Base-by-base conservation (phyloP, 371 early-diverging fungal genomes). In the Circinella umbellata region DNA sequence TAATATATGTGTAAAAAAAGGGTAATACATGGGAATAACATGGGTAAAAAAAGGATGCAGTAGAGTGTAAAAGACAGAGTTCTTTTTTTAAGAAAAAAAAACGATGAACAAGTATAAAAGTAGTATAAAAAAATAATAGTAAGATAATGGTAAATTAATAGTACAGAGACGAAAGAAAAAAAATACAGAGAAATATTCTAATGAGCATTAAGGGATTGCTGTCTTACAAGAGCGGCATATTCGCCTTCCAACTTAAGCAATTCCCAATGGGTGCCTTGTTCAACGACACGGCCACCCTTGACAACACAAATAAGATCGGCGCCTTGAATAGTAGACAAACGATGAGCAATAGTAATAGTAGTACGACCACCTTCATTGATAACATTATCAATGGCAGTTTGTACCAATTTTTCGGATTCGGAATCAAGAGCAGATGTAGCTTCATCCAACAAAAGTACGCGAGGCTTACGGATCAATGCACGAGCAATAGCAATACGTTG, bases 381-480 rank as follows among this genome's bases (percentile, higher is more conserved):
- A 5, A 95, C 93, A 42, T 77, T 82, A 71, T 95, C 93, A 48
- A 99, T 81, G 0, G 96, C 98, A 61, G 86, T 86, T 73, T 98
- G 96, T 5, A 99, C 95, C 27, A 94, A 76, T 68, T 89, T 90
- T 79, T 99, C 99, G 53, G 92, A 90, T 73, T 94, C 90, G 35
- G 93, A 90, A 79, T 98, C 98, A 57, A 98, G 73, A 0, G 98
- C 97, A 4, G 94, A 93, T 1, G 99, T 99, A 0, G 99, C 97
- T 77, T 99, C 99, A 75, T 99, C 99, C 42, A 99, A 78, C 42
- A 99, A 88, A 13, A 77, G 68, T 8, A 75, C 69, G 9, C 61
- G 59, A n/a, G 76, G 80, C 17, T 76, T 74, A 5, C 80, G 77
- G 62, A 79, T 76, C 39, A 79, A 57, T 9, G 79, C 79, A 71